These are phyloP conservation scores for Neonectria coccinea DNA, from an alignment of 2,329 filamentous ascomycete species.

Conservation along the genomic window DNA sequence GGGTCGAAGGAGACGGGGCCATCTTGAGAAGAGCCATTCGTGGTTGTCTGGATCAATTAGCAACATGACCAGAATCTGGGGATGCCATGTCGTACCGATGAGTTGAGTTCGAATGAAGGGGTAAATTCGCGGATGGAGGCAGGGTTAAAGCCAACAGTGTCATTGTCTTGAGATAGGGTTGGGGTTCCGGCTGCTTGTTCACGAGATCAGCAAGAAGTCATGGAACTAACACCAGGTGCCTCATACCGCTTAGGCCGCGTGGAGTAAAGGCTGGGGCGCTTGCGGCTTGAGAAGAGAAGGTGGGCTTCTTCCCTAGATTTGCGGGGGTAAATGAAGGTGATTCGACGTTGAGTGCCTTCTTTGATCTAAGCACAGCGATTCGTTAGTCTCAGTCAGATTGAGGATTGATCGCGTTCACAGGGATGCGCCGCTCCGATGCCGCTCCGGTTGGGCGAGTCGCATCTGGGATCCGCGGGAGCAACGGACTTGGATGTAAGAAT, in stretches of 20 bases:
- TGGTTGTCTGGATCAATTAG: conserved; percentile 47
- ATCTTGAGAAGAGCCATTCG: conserved; percentile 64
- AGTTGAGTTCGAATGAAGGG: conserved; percentile 66
- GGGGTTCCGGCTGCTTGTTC: conserved; percentile 50
- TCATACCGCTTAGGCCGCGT: conserved; percentile 63
- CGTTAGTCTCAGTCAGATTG: conserved; percentile 33
- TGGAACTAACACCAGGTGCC: conserved; percentile 21
- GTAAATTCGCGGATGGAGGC: conserved; percentile 70
- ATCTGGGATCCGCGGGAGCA: background rate
- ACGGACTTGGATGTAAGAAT: background rate
- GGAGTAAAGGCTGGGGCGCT: conserved; percentile 89
- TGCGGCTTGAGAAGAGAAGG: conserved; percentile 90
- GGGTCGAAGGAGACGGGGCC: conserved; percentile 66
- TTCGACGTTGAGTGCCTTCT: conserved; percentile 92
- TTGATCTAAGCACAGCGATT: conserved; percentile 55
- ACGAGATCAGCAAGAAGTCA: conserved; percentile 28
- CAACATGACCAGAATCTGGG: background rate
- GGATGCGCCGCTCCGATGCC: conserved; percentile 6
- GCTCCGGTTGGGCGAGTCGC: background rate
- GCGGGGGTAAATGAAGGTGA: conserved; percentile 93
- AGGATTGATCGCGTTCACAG: background rate
- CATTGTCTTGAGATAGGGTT: conserved; percentile 56
- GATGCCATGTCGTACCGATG: conserved; percentile 54
- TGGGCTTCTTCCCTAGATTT: conserved; percentile 72
- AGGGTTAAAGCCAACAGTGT: conserved; percentile 65